A percentile compares a stretch with the other conserved stretches of the same genome.
Conservation (phyloP, 129 eudicot species). For the Helianthus annuus region HanXRQr2.0-SUNRISE NC_035437.2:137368550-137369049, state of each 20-base stretch:
- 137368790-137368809: constrained; percentile 56
- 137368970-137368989: no score
- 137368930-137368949: no score
- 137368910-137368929: no score
- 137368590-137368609: constrained; percentile 51
- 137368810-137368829: constrained; percentile 65
- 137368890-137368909: no score
- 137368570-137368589: background rate
- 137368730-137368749: constrained; percentile 66
- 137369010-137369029: no score
- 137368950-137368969: no score
- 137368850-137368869: no score
- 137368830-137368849: no score
- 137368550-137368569: background rate
- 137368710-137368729: constrained; percentile 95
- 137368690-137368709: constrained; percentile 87
- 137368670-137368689: constrained; percentile 98
- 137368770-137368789: constrained; percentile 86
- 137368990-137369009: no score
- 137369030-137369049: no score
- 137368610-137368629: constrained; percentile 92
- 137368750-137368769: constrained; percentile 73
- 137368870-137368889: no score
- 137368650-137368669: constrained; percentile 89
- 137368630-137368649: constrained; percentile 74